Evolutionary conservation across 148 eudicot species (phyloP), one percentile per base, ranked within the genome.

Genomic region (Salicornia ramosissima): DNA sequence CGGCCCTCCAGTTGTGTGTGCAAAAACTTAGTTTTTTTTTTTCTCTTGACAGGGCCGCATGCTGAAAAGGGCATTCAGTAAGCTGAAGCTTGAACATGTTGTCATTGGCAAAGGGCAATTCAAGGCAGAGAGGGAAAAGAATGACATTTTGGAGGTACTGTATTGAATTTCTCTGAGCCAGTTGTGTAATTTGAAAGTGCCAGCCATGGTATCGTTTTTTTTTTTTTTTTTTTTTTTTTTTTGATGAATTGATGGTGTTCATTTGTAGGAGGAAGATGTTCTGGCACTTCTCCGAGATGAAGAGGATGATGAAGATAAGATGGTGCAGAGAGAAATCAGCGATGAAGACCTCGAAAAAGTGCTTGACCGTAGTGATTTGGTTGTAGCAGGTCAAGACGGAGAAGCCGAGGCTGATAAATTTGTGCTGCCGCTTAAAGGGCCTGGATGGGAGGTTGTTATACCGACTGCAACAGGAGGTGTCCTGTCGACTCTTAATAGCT

Each of bases 371-470:
- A 83, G 82, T 68, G 99, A 95, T 71, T 78, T 95, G 74, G 43
- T 60, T 71, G 43, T 70, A n/a, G 33, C 80, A 40, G 64, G 25
- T 29, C 80, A 60, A 18, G 83, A 74, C 21, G 79, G 63, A 26
- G 79, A 79, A 19, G 29, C 72, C 0, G 69, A 71, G 22, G 36
- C 76, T 40, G 73, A 69, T 19, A 75, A 73, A 28, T 59, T 67
- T 58, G 80, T 39, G 46, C 71, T 84, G 65, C 99, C 97, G 4
- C 89, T 85, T 1, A 89, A 89, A 74, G 99, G 99, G 18, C 97
- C 99, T 28, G 99, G 99, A 10, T 95, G 99, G 99, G 99, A 95
- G 78, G 99, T 95, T 40, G 91, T 95, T 19, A 33, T 91, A 21
- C 97, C 97, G 2, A 82, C 84, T 50, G 77, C 90, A 16, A 76